Conservation (phyloP, 202 grass and related monocot genomes). For the Elaeis oleifera region DNA sequence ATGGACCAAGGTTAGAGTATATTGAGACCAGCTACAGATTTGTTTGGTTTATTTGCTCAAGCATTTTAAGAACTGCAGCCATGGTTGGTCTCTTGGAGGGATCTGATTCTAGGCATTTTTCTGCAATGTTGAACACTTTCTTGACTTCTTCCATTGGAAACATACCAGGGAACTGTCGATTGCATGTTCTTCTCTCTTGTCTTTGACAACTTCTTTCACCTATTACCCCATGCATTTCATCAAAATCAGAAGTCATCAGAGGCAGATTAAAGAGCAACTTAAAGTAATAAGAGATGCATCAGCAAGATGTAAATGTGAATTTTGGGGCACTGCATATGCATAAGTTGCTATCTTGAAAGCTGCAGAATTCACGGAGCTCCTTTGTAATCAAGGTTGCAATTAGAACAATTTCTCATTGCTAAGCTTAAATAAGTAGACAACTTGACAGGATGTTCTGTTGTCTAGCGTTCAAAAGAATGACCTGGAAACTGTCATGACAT, state of each 20-base stretch:
- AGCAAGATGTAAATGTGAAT: no score
- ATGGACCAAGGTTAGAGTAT: no score
- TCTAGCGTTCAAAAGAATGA: no score
- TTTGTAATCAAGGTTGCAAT: no score
- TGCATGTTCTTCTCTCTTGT: constrained; percentile 54
- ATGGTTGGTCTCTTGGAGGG: constrained; percentile 48
- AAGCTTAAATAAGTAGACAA: no score
- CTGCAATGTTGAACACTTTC: constrained; percentile 38
- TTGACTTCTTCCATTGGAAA: constrained; percentile 33
- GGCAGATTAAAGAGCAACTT: neutral
- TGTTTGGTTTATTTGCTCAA: constrained; percentile 38
- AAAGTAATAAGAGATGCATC: no score
- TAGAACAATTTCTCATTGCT: no score
- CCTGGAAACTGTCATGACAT: no score
- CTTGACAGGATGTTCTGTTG: no score
- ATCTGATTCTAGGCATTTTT: constrained; percentile 66
- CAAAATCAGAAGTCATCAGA: neutral
- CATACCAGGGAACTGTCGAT: constrained; percentile 34
- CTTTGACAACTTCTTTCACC: constrained; percentile 63
- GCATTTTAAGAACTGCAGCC: constrained; percentile 52
- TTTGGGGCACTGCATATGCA: no score
- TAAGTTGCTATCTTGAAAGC: no score
- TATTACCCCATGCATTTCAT: constrained; percentile 2
- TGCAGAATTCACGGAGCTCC: no score
- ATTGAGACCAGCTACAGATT: neutral